phyloP scores from a whole-genome alignment of 176 grass and related monocot species.

The Oryza longistaminata region DNA sequence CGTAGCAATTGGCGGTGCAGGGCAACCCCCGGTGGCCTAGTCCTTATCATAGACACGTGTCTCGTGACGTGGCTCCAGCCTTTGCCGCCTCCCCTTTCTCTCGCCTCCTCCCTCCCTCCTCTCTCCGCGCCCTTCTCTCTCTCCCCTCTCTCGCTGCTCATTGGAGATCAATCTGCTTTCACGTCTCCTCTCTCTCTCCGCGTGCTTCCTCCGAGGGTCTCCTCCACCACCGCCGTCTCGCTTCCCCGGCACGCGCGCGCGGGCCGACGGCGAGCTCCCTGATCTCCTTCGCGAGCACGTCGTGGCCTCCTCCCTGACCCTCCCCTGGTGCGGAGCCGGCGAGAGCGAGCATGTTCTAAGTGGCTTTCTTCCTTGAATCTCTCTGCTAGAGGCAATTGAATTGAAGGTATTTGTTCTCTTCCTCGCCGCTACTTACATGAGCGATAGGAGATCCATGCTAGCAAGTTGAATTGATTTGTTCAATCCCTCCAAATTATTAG shows the following conservation, averaged over 20 bases:
- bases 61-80: slow-evolving; percentile 69
- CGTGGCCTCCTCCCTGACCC: too few species aligned
- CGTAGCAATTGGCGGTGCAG: background rate
- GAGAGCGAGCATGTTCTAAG: background rate
- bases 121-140: background rate
- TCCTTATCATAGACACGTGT: slow-evolving; percentile 76
- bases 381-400: background rate
- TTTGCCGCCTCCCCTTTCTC: slow-evolving; percentile 40
- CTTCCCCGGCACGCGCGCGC: background rate
- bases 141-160: background rate
- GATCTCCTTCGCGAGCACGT: too few species aligned
- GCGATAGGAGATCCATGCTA: background rate
- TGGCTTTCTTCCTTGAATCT: background rate
- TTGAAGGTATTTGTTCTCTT: background rate
- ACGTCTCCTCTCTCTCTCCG: background rate
- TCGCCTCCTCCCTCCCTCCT: background rate
- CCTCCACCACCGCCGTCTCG: background rate
- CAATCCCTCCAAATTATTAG: background rate
- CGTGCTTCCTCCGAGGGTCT: background rate
- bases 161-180: background rate
- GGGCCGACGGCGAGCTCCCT: background rate
- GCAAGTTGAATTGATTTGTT: background rate
- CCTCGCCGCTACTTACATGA: background rate
- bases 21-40: slow-evolving; percentile 42
- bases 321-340: background rate